Evolutionary conservation across 371 early-diverging fungal species (phyloP), one percentile per base, ranked within the genome.

Genomic region (Mucor piriformis): DNA sequence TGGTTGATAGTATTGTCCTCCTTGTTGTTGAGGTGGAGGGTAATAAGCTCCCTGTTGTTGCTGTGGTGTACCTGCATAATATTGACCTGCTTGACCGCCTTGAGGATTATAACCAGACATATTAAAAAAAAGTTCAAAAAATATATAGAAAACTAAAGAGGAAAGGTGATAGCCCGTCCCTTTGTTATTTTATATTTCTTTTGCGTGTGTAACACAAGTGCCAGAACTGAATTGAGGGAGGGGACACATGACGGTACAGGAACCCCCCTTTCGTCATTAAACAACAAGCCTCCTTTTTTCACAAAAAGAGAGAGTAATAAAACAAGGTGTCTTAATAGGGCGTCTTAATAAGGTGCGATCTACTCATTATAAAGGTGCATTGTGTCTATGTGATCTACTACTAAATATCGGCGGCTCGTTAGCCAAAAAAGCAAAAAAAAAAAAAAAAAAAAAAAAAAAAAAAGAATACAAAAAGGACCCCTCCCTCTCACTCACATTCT

Each of bases 1-100:
- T 27, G 57, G 63, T 29, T 63, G 63, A 38, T 63, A 63, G 16
- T 63, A 63, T 5, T 47, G 63, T 38, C 40, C 25, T 16, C 46
- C 47, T 5, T 40, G 46, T n/a, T 42, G 58, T 38, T 53, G 37
- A 25, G 38, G 53, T 21, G 60, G 54, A 37, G 61, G 60, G 15
- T 52, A 51, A 46, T 63, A 57, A 23, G 50, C 50, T 2, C 57
- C 57, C n/a, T 20, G 21, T 47, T 57, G 51, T 12, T 25, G 50
- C 13, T 23, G 58, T 12, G 57, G 63, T 23, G 58, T n/a, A 15
- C 42, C 37, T 48, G 48, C 54, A 32, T 63, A 57, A 21, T 63
- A 63, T 42, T 63, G 63, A 1, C 62, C 62, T 34, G 52, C 42
- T 32, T 54, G 32, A 18, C 52, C 42, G n/a, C 54, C 54, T 20